These are phyloP conservation scores for Nectriaceae sp. DNA, from an alignment of 2,329 filamentous ascomycete genomes.

Conservation along the genomic window DNA sequence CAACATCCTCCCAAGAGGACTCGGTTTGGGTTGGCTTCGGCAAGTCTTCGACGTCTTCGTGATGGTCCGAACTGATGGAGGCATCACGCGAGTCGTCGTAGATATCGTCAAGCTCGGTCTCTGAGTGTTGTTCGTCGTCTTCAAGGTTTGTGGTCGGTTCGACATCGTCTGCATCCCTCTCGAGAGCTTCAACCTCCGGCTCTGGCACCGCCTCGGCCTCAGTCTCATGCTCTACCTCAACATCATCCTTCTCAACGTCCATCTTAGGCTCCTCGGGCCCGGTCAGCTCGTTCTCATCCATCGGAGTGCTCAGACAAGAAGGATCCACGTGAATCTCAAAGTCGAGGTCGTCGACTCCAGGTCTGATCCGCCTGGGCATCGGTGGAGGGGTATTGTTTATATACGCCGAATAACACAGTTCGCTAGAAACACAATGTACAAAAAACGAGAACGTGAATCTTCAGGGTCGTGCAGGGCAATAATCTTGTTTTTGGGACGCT, in stretches of 20 bases:
- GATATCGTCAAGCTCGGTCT: constrained; percentile 3
- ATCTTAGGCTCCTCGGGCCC: constrained; percentile 6
- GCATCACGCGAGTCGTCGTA: not conserved
- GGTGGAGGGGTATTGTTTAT: constrained; percentile 16
- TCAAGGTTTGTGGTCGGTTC: constrained; percentile 3
- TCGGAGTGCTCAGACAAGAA: constrained; percentile 44
- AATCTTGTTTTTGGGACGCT: not conserved
- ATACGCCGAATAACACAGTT: constrained; percentile 21
- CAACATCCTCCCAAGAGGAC: constrained; percentile 9
- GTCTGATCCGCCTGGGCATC: constrained; percentile 33
- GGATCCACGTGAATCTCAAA: constrained; percentile 52
- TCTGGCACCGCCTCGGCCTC: constrained; percentile 10
- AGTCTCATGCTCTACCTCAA: constrained; percentile 10
- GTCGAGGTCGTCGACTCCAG: constrained; percentile 40
- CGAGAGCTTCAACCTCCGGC: constrained; percentile 5
- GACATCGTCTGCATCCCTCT: not conserved
- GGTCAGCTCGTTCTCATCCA: constrained; percentile 36
- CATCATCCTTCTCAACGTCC: constrained; percentile 12
- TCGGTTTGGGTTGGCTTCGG: not conserved
- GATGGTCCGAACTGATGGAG: not conserved
- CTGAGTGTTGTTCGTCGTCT: constrained; percentile 8
- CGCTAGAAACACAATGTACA: constrained; percentile 6
- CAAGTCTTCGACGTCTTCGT: not conserved
- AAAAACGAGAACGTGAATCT: constrained; percentile 8
- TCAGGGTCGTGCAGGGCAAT: not conserved